phyloP scores from a whole-genome alignment of 2,329 filamentous ascomycete genomes.

The Fusarium compactum region DNA sequence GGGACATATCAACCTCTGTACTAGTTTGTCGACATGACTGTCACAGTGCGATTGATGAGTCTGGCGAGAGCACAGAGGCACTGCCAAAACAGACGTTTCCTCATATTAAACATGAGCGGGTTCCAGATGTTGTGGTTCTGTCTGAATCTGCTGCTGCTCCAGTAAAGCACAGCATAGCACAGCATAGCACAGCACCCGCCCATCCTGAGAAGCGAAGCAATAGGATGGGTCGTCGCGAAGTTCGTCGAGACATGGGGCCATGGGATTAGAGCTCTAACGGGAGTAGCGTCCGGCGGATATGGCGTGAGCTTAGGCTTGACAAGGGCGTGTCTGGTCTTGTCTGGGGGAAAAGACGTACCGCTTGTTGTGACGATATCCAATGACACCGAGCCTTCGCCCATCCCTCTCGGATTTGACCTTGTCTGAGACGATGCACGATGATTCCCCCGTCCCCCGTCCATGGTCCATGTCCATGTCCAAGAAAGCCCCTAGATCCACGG shows the following conservation, averaged over 20 bases:
- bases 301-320: slow-evolving; percentile 46
- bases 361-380: slow-evolving; percentile 24
- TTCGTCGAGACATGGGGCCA: slow-evolving; percentile 45
- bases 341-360: slow-evolving; percentile 40
- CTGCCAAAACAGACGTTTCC: slow-evolving; percentile 28
- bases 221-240: slow-evolving; percentile 40
- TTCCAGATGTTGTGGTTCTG: slow-evolving; percentile 20
- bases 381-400: slow-evolving; percentile 29
- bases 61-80: slow-evolving; percentile 1
- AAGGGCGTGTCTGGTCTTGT: slow-evolving; percentile 39
- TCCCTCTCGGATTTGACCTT: slow-evolving; percentile 31
- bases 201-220: slow-evolving; percentile 32
- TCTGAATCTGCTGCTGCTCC: slow-evolving; percentile 31
- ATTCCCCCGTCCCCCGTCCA: slow-evolving; percentile 21
- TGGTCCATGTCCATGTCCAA: slow-evolving; percentile 32
- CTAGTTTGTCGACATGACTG: not conserved
- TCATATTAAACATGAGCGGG: slow-evolving; percentile 24
- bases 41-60: slow-evolving; percentile 5
- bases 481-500: slow-evolving; percentile 30
- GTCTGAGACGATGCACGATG: slow-evolving; percentile 39
- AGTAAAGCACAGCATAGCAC: not conserved
- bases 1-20: not conserved
- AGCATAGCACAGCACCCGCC: not conserved
- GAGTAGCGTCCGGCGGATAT: slow-evolving; percentile 48
- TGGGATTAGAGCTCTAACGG: slow-evolving; percentile 45